phyloP scores from a whole-genome alignment of 331 rosid genomes.

The Arachis monticola region DNA sequence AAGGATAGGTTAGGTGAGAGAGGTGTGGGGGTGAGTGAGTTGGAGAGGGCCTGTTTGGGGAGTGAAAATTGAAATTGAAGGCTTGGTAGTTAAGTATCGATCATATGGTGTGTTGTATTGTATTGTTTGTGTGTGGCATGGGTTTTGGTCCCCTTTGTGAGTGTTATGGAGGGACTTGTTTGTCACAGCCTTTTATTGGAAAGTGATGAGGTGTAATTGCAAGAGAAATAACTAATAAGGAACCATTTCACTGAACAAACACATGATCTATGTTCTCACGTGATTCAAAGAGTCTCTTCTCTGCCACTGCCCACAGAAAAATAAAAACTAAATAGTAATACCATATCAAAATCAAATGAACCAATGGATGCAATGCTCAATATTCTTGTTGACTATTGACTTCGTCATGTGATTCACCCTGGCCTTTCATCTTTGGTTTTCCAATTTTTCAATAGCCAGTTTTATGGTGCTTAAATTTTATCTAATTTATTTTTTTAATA shows the following conservation, averaged over 20 bases:
- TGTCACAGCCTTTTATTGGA: background rate
- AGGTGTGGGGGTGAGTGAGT: background rate
- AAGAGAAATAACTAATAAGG: background rate
- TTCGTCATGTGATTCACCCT: too few species aligned
- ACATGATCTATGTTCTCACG: background rate
- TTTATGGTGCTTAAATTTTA: too few species aligned
- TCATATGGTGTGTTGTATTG: too few species aligned
- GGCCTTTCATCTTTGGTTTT: too few species aligned
- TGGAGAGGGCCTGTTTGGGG: background rate
- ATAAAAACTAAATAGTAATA: too few species aligned
- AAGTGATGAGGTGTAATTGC: background rate
- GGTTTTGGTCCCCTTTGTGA: too few species aligned
- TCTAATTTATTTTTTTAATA: too few species aligned
- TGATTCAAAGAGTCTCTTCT: background rate
- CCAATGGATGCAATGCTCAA: too few species aligned
- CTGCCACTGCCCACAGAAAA: background rate
- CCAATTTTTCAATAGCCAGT: too few species aligned
- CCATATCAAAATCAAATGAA: too few species aligned
- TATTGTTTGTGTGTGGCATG: too few species aligned
- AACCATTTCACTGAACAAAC: background rate
- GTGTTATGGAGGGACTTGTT: background rate
- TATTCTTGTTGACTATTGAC: too few species aligned
- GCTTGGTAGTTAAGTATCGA: conserved; percentile 32
- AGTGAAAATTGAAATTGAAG: background rate
- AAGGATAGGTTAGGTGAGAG: background rate